These are phyloP conservation scores for Erythrobasidium yunnanense DNA, from an alignment of 768 basidiomycete species.

Conservation along the genomic window DNA sequence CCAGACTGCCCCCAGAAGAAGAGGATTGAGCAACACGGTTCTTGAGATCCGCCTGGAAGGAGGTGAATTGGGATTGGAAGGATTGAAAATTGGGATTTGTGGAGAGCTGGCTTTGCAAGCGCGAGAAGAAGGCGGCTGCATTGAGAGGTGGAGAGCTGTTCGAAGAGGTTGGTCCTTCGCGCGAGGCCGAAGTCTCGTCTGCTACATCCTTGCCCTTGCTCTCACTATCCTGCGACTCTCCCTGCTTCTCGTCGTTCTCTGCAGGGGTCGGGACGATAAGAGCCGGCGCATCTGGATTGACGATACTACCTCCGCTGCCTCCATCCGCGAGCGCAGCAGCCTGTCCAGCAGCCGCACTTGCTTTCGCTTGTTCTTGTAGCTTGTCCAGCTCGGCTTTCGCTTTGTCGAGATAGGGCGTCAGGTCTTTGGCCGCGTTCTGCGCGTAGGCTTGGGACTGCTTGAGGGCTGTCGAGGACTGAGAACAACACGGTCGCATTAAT, in stretches of 20 bases:
- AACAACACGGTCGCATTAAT: neutral
- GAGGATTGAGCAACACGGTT: slow-evolving; percentile 29
- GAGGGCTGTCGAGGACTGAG: slow-evolving; percentile 16
- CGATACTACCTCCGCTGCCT: neutral
- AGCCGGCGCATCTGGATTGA: slow-evolving; percentile 6
- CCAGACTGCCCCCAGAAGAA: neutral
- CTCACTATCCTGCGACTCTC: neutral
- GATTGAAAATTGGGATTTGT: slow-evolving; percentile 29
- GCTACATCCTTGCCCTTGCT: neutral
- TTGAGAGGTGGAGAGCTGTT: neutral
- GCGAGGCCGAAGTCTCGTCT: neutral
- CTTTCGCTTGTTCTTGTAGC: slow-evolving; percentile 26
- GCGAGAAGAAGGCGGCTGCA: slow-evolving; percentile 34
- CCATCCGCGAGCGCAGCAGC: slow-evolving; percentile 8
- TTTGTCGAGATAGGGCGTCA: slow-evolving; percentile 28
- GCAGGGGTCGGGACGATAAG: neutral
- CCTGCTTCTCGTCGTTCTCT: slow-evolving; percentile 17
- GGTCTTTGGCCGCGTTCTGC: slow-evolving; percentile 13
- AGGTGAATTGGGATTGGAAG: slow-evolving; percentile 28
- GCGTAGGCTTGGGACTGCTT: slow-evolving; percentile 26
- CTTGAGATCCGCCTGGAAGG: slow-evolving; percentile 17
- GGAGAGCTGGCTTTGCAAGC: slow-evolving; percentile 14
- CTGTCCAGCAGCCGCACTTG: slow-evolving; percentile 25
- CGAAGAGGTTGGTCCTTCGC: neutral
- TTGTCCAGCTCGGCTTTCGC: slow-evolving; percentile 31